These are phyloP conservation scores for Geranium rotundifolium DNA, from an alignment of 345 rosid species.

Conservation along the genomic window DNA sequence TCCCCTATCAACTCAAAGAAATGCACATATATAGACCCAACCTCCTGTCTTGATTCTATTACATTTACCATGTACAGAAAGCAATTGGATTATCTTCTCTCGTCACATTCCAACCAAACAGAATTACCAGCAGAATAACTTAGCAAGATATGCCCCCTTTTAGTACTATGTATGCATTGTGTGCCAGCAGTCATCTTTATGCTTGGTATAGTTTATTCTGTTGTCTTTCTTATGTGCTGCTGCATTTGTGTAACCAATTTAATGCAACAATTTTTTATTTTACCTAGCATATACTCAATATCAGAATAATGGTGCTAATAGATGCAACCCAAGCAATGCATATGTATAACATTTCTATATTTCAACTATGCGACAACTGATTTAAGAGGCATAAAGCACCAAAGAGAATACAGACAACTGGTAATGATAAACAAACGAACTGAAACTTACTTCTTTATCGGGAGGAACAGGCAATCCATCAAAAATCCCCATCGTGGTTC, in stretches of 20 bases:
- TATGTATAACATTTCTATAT: not conserved
- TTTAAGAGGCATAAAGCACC: not conserved
- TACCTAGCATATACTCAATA: not conserved
- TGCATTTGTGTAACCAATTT: not conserved
- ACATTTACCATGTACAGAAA: not conserved
- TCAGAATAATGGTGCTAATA: not conserved
- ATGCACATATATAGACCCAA: not conserved
- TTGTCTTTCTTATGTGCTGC: not conserved
- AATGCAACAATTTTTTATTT: not conserved
- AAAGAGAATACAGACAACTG: not conserved
- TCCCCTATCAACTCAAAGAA: not conserved
- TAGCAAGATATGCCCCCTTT: not conserved
- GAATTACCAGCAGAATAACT: not conserved
- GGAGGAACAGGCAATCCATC: conserved; percentile 86
- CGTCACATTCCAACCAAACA: not conserved
- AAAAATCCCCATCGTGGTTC: conserved; percentile 58
- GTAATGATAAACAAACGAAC: conserved; percentile 4
- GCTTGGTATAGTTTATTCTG: not conserved
- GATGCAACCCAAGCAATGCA: not conserved
- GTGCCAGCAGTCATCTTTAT: not conserved
- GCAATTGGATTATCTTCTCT: not conserved
- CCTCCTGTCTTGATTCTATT: not conserved
- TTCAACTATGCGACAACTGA: not conserved
- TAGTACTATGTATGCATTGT: not conserved
- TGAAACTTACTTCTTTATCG: conserved; percentile 58